These are phyloP conservation scores for Arthrocladium fulminans DNA, from an alignment of 2,329 filamentous ascomycete genomes.

Conservation along the genomic window DNA sequence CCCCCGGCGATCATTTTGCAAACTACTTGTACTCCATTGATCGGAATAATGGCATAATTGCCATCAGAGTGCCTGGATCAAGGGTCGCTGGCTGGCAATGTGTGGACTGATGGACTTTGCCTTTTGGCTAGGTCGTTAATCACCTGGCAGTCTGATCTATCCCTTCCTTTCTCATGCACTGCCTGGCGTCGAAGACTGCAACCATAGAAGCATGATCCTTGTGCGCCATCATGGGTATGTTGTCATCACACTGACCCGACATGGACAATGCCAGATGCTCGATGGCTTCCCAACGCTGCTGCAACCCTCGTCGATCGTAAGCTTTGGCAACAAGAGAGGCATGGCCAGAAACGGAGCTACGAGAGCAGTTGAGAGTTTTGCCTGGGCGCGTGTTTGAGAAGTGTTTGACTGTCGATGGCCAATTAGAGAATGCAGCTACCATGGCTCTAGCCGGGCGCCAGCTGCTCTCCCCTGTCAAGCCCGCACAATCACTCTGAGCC, in stretches of 20 bases:
- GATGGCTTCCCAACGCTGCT: neutral
- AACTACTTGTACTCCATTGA: neutral
- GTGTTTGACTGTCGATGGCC: conserved; percentile 17
- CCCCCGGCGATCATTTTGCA: too few relatives aligned
- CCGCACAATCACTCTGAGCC: conserved; percentile 16
- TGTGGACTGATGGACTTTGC: neutral
- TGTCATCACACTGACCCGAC: neutral
- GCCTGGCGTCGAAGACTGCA: neutral
- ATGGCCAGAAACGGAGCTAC: conserved; percentile 1
- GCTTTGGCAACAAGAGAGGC: conserved; percentile 1
- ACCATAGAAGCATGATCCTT: neutral
- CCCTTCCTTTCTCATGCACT: neutral
- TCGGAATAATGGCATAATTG: too few relatives aligned
- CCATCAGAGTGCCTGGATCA: too few relatives aligned
- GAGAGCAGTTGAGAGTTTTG: neutral
- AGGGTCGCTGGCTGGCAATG: neutral
- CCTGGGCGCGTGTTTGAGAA: conserved; percentile 21
- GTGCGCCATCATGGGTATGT: neutral
- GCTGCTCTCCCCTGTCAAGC: conserved; percentile 2
- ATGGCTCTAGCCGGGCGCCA: conserved; percentile 5
- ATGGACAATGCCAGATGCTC: neutral
- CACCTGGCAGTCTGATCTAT: neutral
- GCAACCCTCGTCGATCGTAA: neutral
- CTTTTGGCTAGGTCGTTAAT: neutral
- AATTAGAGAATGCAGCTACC: conserved; percentile 8